Conservation (phyloP, 2,329 filamentous ascomycete species). For the Colletotrichum godetiae region DNA sequence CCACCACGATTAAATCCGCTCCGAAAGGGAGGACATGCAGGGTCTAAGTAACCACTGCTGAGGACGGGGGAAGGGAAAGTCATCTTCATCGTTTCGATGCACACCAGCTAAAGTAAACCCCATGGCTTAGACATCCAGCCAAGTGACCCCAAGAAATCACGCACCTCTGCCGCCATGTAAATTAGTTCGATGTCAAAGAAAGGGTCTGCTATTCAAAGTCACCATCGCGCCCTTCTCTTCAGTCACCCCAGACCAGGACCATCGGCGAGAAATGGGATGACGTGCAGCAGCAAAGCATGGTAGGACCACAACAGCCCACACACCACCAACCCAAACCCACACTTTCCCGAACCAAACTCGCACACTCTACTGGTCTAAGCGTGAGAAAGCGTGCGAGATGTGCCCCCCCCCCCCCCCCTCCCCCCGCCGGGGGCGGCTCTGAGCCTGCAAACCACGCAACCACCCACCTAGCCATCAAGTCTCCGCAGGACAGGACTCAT, state of each 20-base stretch:
- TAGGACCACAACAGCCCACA: neutral
- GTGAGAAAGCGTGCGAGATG: neutral
- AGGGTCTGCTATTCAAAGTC: neutral
- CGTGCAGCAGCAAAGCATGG: slow-evolving; percentile 16
- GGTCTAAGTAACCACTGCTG: neutral
- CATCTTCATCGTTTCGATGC: neutral
- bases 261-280: slow-evolving; percentile 19
- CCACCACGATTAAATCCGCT: neutral
- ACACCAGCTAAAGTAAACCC: neutral
- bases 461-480: too few species aligned
- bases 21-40: neutral
- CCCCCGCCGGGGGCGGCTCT: neutral
- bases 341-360: too few species aligned
- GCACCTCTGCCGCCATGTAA: too few species aligned
- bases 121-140: neutral
- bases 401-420: too few species aligned
- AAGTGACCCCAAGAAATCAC: too few species aligned
- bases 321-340: neutral
- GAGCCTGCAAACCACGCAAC: too few species aligned
- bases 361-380: neutral
- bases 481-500: too few species aligned
- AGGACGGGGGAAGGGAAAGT: neutral
- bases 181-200: too few species aligned
- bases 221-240: too few species aligned
- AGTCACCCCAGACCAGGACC: neutral